phyloP scores from a whole-genome alignment of 2,329 filamentous ascomycete species.

The Fusarium algeriense region DNA sequence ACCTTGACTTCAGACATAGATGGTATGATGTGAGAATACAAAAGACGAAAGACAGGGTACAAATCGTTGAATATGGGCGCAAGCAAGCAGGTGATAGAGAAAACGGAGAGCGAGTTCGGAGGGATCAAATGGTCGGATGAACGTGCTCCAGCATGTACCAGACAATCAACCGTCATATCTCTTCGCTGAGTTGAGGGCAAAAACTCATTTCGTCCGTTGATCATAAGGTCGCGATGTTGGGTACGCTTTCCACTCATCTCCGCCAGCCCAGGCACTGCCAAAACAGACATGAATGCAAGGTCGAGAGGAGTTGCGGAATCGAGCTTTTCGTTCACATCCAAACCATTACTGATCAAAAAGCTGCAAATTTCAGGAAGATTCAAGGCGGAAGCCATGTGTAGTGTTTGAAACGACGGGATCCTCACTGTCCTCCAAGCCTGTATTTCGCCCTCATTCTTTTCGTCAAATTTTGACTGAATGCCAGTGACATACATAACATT shows the following conservation, averaged over 20 bases:
- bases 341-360: neutral
- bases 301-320: neutral
- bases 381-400: slow-evolving; percentile 26
- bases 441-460: neutral
- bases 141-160: neutral
- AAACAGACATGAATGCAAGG: neutral
- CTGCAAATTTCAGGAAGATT: slow-evolving; percentile 17
- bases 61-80: neutral
- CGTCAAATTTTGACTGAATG: neutral
- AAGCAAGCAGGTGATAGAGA: neutral
- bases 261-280: neutral
- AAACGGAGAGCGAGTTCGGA: neutral
- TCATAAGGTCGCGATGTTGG: neutral
- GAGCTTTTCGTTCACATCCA: accelerated
- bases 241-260: accelerated
- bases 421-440: neutral
- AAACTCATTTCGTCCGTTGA: accelerated
- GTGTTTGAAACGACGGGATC: neutral
- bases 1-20: neutral
- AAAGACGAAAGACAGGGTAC: accelerated
- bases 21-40: accelerated
- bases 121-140: neutral
- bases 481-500: neutral
- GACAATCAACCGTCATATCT: neutral
- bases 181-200: neutral